phyloP scores from a whole-genome alignment of 2,329 filamentous ascomycete genomes.

The Xylariaceae sp. region DNA sequence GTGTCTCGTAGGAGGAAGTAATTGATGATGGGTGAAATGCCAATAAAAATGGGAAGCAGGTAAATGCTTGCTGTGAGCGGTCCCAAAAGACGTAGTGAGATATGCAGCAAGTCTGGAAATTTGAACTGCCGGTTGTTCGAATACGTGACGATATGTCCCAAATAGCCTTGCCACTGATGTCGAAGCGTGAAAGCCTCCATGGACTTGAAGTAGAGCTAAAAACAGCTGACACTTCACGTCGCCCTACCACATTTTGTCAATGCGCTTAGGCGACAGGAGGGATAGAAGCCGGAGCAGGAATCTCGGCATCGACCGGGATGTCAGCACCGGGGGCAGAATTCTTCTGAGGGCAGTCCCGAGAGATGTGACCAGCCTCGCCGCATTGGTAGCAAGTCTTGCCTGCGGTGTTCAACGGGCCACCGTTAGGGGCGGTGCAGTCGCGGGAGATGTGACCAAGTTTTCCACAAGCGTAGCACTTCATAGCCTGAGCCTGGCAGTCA shows the following conservation, averaged over 20 bases:
- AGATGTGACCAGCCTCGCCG: constrained; percentile 93
- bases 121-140: background rate
- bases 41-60: background rate
- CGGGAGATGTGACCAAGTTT: constrained; percentile 90
- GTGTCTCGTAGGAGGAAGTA: background rate
- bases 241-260: no score
- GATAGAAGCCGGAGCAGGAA: constrained; percentile 26
- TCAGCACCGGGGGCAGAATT: constrained; percentile 43
- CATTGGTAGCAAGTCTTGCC: constrained; percentile 99
- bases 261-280: constrained; percentile 31
- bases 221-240: no score
- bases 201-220: background rate
- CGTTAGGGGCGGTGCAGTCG: constrained; percentile 96
- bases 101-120: background rate
- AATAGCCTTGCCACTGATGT: background rate
- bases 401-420: constrained; percentile 89
- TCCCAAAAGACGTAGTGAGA: background rate
- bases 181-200: background rate
- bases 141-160: background rate
- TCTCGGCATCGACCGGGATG: constrained; percentile 34
- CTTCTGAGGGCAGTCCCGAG: constrained; percentile 86
- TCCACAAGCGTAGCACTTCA: constrained; percentile 98
- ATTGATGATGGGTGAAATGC: background rate
- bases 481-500: constrained; percentile 96
- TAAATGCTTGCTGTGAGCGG: background rate